Conservation (phyloP, 305 asterid genomes). For the Fraxinus latifolia region DNA sequence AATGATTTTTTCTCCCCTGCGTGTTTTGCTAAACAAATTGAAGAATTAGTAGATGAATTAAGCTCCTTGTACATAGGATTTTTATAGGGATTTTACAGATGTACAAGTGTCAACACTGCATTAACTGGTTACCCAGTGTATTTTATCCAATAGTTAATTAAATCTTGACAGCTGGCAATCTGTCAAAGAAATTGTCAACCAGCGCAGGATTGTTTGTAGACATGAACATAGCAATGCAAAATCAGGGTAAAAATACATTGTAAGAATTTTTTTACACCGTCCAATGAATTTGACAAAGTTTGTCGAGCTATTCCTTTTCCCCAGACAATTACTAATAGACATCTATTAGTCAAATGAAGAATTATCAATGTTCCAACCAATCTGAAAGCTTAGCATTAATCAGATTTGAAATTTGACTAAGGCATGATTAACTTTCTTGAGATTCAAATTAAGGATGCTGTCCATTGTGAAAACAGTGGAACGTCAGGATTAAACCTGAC, state of each 20-base stretch:
- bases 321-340: neutral
- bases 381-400: neutral
- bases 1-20: too few relatives aligned
- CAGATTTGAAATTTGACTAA: conserved; percentile 25
- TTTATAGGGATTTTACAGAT: too few relatives aligned
- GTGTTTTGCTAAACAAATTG: neutral
- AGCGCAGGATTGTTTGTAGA: neutral
- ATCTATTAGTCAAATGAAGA: neutral
- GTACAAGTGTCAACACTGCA: too few relatives aligned
- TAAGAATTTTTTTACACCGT: neutral
- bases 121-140: too few relatives aligned
- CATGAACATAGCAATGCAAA: neutral
- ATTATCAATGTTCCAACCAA: neutral
- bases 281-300: neutral
- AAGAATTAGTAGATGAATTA: neutral
- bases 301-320: neutral
- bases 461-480: conserved; percentile 29
- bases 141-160: too few relatives aligned
- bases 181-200: too few relatives aligned
- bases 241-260: neutral
- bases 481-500: neutral
- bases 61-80: too few relatives aligned
- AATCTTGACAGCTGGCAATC: too few relatives aligned
- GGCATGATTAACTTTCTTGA: conserved; percentile 1
- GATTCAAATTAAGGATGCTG: conserved; percentile 27